These are phyloP conservation scores for Boletus tylopilopsis DNA, from an alignment of 768 basidiomycete genomes.

Conservation along the genomic window DNA sequence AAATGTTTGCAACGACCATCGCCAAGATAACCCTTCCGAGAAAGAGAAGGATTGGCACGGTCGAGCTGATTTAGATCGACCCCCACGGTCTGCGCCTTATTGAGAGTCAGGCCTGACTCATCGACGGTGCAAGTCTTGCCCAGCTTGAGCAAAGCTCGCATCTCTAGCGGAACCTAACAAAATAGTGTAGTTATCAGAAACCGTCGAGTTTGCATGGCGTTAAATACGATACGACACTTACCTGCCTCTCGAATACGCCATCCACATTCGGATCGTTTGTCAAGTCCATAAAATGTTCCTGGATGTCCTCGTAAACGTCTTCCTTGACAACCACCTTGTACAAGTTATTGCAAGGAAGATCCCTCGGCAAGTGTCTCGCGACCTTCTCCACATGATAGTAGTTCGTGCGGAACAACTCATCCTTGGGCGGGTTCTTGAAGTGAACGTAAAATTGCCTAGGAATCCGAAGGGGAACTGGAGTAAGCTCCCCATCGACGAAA, in stretches of 20 bases:
- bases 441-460: slow-evolving; percentile 94
- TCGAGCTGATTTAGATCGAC: slow-evolving; percentile 84
- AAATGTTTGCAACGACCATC: slow-evolving; percentile 72
- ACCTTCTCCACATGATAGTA: slow-evolving; percentile 73
- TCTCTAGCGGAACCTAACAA: slow-evolving; percentile 70
- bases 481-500: slow-evolving; percentile 71
- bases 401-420: slow-evolving; percentile 63
- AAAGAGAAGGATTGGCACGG: slow-evolving; percentile 50
- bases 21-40: slow-evolving; percentile 69
- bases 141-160: slow-evolving; percentile 77
- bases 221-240: slow-evolving; percentile 28
- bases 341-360: slow-evolving; percentile 70
- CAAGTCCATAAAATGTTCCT: slow-evolving; percentile 89
- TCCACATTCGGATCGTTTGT: slow-evolving; percentile 94
- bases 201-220: neutral
- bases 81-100: slow-evolving; percentile 74
- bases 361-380: slow-evolving; percentile 73
- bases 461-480: slow-evolving; percentile 79
- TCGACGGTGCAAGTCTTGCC: slow-evolving; percentile 79
- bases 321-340: slow-evolving; percentile 84
- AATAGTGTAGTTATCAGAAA: neutral
- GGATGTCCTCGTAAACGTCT: slow-evolving; percentile 75
- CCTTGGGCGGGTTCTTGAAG: slow-evolving; percentile 64
- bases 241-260: slow-evolving; percentile 92
- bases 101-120: slow-evolving; percentile 68